Base-by-base conservation (phyloP, 2,329 filamentous ascomycete species). In the Tolypocladium paradoxum region DNA sequence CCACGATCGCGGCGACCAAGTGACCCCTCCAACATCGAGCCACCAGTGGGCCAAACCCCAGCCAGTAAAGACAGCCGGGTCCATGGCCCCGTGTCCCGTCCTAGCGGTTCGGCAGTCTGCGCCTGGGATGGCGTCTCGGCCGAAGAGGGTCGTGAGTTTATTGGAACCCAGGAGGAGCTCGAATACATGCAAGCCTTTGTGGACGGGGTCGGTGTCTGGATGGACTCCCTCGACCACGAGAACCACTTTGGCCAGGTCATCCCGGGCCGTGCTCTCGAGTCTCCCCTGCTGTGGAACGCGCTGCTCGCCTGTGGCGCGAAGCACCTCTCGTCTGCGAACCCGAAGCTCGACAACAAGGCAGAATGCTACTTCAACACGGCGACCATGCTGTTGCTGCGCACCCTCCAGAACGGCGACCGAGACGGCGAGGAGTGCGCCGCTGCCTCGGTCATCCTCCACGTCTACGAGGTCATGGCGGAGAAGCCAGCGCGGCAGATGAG, bases 161-260 rank as follows among this genome's bases (percentile, higher is more conserved):
- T 96, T 47, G 84, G 81, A 58, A 82, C 81, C 4, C 79, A 84
- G 11, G 88, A 95, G 54, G 90, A 96, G 65, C 79, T 93, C 0
- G 73, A 85, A n/a, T 90, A 90, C 64, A 89, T 96, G 85, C 89
- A 95, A 66, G 84, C 90, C 0, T 97, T 95, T 65, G 85, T 95
- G 7, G 87, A 95, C 63, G 87, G 96, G 59, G 88, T 97, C 2
- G 90, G 87, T 1, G 70, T 90, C 3, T 96, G 92, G 90, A 95
- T 97, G 88, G 92, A 96, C 69, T 88, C 84, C 43, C 83, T 96
- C 74, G 89, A 95, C 70, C 78, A 83, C 35, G 78, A 85, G 58
- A 92, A 92, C 70, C 88, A 95, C 73, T 96, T 96, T 67, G 89
- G 88, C 27, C 81, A 87, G 48, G 74, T 89, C 20, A 75, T 96